Evolutionary conservation across 768 basidiomycete genomes (phyloP), one percentile per base, ranked within the genome.

Genomic region (Lentinula aciculospora): DNA sequence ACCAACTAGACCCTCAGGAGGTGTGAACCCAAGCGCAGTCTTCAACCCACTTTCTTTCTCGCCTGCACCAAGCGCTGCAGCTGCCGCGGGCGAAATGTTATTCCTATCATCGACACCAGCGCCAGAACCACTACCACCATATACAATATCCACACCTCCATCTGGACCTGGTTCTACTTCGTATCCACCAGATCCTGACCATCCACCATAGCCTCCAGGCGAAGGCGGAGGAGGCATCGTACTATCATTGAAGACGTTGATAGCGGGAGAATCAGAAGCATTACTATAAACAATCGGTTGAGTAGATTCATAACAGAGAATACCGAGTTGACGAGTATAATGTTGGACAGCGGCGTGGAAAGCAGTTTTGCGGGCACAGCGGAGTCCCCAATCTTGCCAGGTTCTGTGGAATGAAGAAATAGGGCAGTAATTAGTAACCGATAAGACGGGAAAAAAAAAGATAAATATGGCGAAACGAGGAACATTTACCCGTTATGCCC

Each of bases 311-410:
- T 74, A 76, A 61, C 80, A 83, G 21, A 72, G 72, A 63, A 92
- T 89, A 32, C 81, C 85, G 8, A 91, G 79, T 65, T 88, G 81
- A 55, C 76, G 80, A 64, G 81, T 87, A 68, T 85, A 91, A 63
- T 84, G 79, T 63, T 89, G 82, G 21, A 84, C 84, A 1, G 90
- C 89, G 8, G 87, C 87, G 65, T 89, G 82, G 74, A 92, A 92
- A 2, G 89, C 86, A 0, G 89, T 92, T 66, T 80, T 83, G 47
- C 88, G 81, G 10, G 78, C 69, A 60, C 73, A 74, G 19, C 78
- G 80, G 27, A 85, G 70, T 25, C 81, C 80, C 88, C 88, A 92
- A 68, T 84, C 82, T 63, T 78, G 74, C 75, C 76, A 78, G 23
- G 71, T 76, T 71, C 81, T 74, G 65, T 68, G 67, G 39, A 59